Base-by-base conservation (phyloP, 805 yeast species). In the Vanderwaltozyma yarrowii region DNA sequence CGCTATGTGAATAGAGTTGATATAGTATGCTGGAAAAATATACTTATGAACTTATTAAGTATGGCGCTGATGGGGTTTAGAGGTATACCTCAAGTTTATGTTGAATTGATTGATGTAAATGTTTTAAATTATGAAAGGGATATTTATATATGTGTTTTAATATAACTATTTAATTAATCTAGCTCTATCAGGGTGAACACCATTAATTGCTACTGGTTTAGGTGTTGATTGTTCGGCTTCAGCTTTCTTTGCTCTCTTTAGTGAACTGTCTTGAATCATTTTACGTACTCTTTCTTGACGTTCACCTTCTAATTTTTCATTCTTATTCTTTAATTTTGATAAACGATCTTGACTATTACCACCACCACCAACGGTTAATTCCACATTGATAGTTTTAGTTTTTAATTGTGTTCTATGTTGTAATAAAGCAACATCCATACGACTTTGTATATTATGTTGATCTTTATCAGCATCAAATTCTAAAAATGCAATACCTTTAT, bases 351-450 rank as follows among this genome's bases (percentile, higher is more conserved):
- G 65, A 9, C 94, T 78, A 58, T 89, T 89, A 40, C 96, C 96
- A 34, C 98, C 98, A 30, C 98, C 98, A 40, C 98, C 98, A 36
- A 86, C 98, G 2, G 97, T 92, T 50, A 92, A 70, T 59, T 92
- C 98, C 26, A 92, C 96, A 54, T 92, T 92, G 53, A 92, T 88
- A 58, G 79, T 85, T 48, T 96, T 71, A 32, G 72, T 70, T 40
- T 74, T 70, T 45, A 89, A 56, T 9, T 66, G 51, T 3, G 89
- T 70, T 60, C 85, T 95, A 60, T 92, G 96, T 68, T 83, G 73
- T 45, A 80, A 68, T 49, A 92, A 67, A 0, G 96, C 96, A 33
- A 74, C 69, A 51, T 86, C 95, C 78, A 92, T 79, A 43, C 80
- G 74, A 43, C 76, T 73, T 49, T 81, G 81, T 30, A 88, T 84